Percentiles rank a stretch among this genome's conserved stretches.
phyloP scores from a whole-genome alignment of 202 grass and related monocot species.

The Zoysia matrella region DNA sequence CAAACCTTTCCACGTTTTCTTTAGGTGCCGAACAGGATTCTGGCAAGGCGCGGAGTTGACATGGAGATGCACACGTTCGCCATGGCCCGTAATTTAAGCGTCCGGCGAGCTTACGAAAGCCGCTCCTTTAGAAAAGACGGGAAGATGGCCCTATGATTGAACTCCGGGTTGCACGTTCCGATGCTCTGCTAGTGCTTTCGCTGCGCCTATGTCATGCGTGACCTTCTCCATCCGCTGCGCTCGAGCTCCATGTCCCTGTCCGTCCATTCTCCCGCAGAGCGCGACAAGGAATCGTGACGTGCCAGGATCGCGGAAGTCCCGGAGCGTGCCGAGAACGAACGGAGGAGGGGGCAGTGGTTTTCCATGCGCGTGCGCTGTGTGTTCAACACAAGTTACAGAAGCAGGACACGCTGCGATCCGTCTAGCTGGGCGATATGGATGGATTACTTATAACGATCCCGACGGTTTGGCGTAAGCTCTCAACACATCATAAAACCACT shows the following conservation, averaged over 20 bases:
- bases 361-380: constrained; percentile 8
- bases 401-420: background rate
- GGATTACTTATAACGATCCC: background rate
- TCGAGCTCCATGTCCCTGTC: background rate
- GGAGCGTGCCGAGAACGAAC: background rate
- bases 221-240: background rate
- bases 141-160: constrained; percentile 1
- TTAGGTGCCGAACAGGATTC: background rate
- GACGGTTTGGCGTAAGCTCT: no score
- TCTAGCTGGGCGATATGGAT: background rate
- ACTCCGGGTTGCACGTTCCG: constrained; percentile 18
- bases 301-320: background rate
- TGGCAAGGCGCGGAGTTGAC: constrained; percentile 2
- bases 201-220: background rate
- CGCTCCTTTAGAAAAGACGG: background rate
- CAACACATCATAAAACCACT: no score
- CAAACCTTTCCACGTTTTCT: no score
- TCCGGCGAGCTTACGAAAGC: background rate
- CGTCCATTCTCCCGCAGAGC: background rate
- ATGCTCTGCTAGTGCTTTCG: background rate
- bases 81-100: constrained; percentile 11
- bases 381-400: background rate
- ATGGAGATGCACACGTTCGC: constrained; percentile 4
- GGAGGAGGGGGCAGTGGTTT: background rate
- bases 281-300: background rate